These are phyloP conservation scores for Penicillium macrosclerotiorum DNA, from an alignment of 495 filamentous ascomycete species.

Conservation along the genomic window DNA sequence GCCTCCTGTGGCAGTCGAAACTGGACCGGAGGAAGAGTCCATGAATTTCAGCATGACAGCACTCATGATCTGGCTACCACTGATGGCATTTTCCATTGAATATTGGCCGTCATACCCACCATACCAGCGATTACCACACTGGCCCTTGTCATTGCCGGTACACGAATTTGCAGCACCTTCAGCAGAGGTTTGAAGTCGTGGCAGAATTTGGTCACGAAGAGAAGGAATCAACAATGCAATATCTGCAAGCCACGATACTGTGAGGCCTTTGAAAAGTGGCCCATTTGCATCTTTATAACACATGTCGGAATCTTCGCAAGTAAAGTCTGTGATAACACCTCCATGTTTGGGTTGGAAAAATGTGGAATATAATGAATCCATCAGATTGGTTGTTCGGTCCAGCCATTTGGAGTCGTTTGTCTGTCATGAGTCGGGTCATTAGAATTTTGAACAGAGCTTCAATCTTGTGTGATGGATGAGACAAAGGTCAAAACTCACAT, in stretches of 20 bases:
- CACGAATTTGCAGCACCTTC: conserved; percentile 68
- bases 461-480: neutral
- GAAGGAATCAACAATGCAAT: conserved; percentile 63
- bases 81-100: conserved; percentile 54
- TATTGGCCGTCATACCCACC: conserved; percentile 58
- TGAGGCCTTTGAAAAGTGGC: conserved; percentile 77
- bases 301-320: conserved; percentile 57
- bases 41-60: conserved; percentile 23
- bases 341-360: conserved; percentile 51
- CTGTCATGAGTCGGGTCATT: conserved; percentile 13
- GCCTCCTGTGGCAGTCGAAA: conserved; percentile 15
- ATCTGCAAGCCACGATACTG: conserved; percentile 72
- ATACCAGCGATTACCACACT: conserved; percentile 74
- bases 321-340: conserved; percentile 58
- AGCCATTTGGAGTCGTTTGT: conserved; percentile 47
- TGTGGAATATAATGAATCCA: conserved; percentile 38
- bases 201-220: conserved; percentile 60
- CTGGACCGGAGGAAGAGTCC: conserved; percentile 4
- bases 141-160: conserved; percentile 54
- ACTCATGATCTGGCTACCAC: conserved; percentile 57
- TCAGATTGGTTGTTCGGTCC: conserved; percentile 48
- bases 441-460: conserved; percentile 18
- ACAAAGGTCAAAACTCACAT: too few species aligned
- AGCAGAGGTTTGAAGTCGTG: conserved; percentile 63
- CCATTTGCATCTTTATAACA: conserved; percentile 75